Evolutionary conservation across 805 yeast species (phyloP).

Genomic region (Hanseniaspora meyeri): DNA sequence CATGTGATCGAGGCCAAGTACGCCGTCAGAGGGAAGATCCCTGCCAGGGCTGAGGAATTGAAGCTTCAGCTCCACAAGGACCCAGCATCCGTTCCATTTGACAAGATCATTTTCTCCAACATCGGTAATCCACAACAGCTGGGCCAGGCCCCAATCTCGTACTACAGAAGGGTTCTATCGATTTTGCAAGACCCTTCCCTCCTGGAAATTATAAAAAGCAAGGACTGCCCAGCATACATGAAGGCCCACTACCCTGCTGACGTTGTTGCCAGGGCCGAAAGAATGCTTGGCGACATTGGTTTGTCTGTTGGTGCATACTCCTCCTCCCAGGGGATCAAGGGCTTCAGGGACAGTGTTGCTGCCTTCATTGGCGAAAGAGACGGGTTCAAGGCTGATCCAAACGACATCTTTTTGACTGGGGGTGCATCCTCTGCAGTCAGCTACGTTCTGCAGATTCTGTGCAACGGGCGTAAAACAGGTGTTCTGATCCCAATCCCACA

Average conservation of each 20-base stretch:
- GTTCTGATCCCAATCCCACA: slow-evolving; percentile 94
- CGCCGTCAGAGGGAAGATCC: slow-evolving; percentile 91
- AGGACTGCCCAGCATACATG: slow-evolving; percentile 22
- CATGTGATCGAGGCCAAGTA: slow-evolving; percentile 75
- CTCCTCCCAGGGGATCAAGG: slow-evolving; percentile 74
- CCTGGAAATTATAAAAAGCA: slow-evolving; percentile 24
- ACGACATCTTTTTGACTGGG: slow-evolving; percentile 69
- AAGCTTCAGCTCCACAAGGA: slow-evolving; percentile 41
- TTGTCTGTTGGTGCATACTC: slow-evolving; percentile 94
- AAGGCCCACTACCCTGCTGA: slow-evolving; percentile 41
- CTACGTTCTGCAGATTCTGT: slow-evolving; percentile 56
- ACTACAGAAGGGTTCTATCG: slow-evolving; percentile 83
- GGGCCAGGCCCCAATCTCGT: slow-evolving; percentile 88
- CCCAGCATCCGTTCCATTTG: slow-evolving; percentile 61
- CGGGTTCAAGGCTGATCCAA: slow-evolving; percentile 52
- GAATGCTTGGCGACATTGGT: slow-evolving; percentile 42
- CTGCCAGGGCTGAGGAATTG: slow-evolving; percentile 84
- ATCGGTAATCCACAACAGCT: slow-evolving; percentile 97
- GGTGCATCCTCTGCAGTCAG: slow-evolving; percentile 96
- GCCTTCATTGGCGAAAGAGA: slow-evolving; percentile 69
- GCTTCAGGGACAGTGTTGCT: slow-evolving; percentile 68
- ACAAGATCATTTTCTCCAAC: slow-evolving; percentile 71
- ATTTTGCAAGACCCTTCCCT: slow-evolving; percentile 74
- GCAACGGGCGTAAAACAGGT: slow-evolving; percentile 58
- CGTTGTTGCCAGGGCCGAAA: slow-evolving; percentile 58